Evolutionary conservation across 805 yeast genomes (phyloP).

Genomic region (Saturnispora gosingensis): DNA sequence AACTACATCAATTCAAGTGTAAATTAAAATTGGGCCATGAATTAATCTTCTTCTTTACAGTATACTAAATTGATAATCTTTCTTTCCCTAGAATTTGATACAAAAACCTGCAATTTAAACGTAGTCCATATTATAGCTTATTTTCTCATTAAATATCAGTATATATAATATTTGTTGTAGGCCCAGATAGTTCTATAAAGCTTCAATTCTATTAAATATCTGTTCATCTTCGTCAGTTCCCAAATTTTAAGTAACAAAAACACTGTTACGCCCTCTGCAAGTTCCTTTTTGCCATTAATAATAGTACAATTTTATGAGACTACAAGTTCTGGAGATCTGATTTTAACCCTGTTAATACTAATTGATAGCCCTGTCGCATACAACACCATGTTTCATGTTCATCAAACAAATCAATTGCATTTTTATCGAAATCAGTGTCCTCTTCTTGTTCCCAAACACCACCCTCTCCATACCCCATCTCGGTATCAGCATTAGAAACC

Average conservation of each 20-base stretch:
- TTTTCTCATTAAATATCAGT: not conserved
- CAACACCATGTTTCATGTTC: conserved; percentile 35
- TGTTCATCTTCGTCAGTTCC: not conserved
- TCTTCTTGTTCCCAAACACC: conserved; percentile 11
- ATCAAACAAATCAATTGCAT: conserved; percentile 20
- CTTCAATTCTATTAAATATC: not conserved
- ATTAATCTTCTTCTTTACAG: no score
- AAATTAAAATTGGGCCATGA: no score
- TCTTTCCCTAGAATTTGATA: no score
- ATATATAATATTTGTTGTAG: not conserved
- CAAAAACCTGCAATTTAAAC: no score
- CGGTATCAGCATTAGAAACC: conserved; percentile 5
- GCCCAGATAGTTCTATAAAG: not conserved
- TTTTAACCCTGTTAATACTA: conserved; percentile 1
- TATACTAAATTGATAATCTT: no score
- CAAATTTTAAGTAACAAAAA: not conserved
- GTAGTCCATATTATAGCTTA: not conserved
- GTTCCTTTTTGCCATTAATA: not conserved
- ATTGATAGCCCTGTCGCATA: conserved; percentile 12
- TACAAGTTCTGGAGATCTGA: not conserved
- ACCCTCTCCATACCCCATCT: conserved; percentile 5
- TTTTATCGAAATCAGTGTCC: conserved; percentile 8
- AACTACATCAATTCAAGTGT: no score
- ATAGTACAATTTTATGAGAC: not conserved
- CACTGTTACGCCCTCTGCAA: not conserved